A percentile compares a stretch with the other conserved stretches of the same genome.
phyloP scores from a whole-genome alignment of 164 flowering plant genomes.

The Aristolochia fimbriata region DNA sequence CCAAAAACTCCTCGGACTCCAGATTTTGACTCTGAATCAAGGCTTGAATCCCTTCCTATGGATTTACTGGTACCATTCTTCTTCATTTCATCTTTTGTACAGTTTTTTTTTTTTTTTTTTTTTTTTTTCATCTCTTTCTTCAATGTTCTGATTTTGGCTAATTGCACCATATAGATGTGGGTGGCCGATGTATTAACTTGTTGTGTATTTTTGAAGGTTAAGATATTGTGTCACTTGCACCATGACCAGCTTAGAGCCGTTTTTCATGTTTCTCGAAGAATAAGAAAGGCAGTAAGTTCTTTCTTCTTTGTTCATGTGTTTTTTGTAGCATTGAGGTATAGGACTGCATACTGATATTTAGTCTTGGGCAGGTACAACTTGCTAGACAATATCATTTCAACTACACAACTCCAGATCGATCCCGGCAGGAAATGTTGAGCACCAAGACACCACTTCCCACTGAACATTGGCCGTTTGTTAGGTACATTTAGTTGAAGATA shows the following conservation, averaged over 20 bases:
- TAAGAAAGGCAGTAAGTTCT: constrained; percentile 69
- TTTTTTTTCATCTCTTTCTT: neutral
- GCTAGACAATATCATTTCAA: constrained; percentile 79
- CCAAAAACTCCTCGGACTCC: constrained; percentile 58
- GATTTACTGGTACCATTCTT: constrained; percentile 65
- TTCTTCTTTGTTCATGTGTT: neutral
- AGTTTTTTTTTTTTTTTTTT: neutral
- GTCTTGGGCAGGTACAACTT: constrained; percentile 41
- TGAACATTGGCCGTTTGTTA: constrained; percentile 77
- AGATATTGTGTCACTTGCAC: constrained; percentile 81
- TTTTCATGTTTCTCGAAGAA: constrained; percentile 74
- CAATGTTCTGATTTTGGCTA: neutral
- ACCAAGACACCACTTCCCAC: constrained; percentile 66
- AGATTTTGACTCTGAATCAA: constrained; percentile 46
- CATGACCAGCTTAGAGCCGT: constrained; percentile 86
- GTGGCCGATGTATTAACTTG: neutral
- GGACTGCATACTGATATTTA: constrained; percentile 3
- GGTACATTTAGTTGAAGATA: constrained; percentile 23
- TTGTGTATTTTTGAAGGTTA: constrained; percentile 43
- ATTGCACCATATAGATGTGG: neutral
- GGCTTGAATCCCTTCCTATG: constrained; percentile 90
- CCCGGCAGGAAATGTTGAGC: constrained; percentile 73
- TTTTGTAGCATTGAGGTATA: neutral
- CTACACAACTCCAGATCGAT: constrained; percentile 89
- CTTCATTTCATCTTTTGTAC: neutral